Evolutionary conservation across 2,329 filamentous ascomycete species (phyloP).

Genomic region (Trichoderma arundinaceum): DNA sequence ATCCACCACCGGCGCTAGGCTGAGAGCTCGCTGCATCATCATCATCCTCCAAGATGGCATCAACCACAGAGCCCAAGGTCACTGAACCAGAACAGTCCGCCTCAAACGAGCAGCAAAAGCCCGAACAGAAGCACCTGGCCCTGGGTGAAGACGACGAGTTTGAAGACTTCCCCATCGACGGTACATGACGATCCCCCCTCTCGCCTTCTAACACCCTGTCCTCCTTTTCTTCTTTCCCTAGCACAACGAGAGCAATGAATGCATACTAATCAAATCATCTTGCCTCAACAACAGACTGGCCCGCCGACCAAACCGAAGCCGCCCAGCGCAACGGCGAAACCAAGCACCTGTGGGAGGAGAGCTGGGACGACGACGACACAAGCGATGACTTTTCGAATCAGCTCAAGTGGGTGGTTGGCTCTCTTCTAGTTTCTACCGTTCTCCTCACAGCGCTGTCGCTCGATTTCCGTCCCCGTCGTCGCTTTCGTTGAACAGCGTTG

Average conservation of each 20-base stretch:
- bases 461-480: slow-evolving; percentile 14
- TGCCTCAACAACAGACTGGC: slow-evolving; percentile 73
- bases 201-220: neutral
- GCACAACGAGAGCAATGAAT: neutral
- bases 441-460: slow-evolving; percentile 5
- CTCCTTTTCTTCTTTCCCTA: neutral
- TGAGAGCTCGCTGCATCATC: slow-evolving; percentile 24
- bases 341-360: slow-evolving; percentile 95
- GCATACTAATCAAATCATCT: neutral
- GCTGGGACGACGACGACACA: slow-evolving; percentile 98
- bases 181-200: slow-evolving; percentile 55
- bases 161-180: slow-evolving; percentile 96
- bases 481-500: slow-evolving; percentile 13
- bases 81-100: slow-evolving; percentile 39
- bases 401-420: slow-evolving; percentile 71
- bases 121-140: slow-evolving; percentile 61
- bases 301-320: slow-evolving; percentile 86
- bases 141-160: slow-evolving; percentile 99
- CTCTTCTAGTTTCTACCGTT: slow-evolving; percentile 20
- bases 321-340: slow-evolving; percentile 70
- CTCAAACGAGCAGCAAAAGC: slow-evolving; percentile 38
- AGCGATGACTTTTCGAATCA: slow-evolving; percentile 95
- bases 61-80: slow-evolving; percentile 42
- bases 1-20: slow-evolving; percentile 15
- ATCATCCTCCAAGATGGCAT: slow-evolving; percentile 36